A percentile compares a stretch with the other conserved stretches of the same genome.
Conservation (phyloP, 1,284 basidiomycete genomes). For the Tetrapyrgos nigripes region DNA sequence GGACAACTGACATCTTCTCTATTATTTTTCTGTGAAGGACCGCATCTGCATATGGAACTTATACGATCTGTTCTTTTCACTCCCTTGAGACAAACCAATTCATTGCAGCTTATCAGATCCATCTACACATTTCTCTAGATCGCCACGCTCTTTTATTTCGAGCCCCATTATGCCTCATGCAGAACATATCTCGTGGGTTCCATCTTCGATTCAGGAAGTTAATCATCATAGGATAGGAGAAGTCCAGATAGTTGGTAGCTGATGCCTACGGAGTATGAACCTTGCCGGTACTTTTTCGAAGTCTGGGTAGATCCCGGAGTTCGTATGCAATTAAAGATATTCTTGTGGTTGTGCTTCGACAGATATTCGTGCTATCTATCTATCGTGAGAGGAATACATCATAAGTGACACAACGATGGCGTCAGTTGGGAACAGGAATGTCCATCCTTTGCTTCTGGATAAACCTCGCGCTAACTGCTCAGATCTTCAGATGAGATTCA, state of each 20-base stretch:
- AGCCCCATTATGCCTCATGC: conserved; percentile 15
- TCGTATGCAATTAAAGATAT: neutral
- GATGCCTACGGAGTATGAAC: neutral
- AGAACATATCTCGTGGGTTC: neutral
- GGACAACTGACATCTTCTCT: neutral
- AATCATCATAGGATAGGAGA: neutral
- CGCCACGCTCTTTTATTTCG: conserved; percentile 3
- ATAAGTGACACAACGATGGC: neutral
- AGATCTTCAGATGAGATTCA: neutral
- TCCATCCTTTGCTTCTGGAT: neutral
- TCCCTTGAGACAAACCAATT: neutral
- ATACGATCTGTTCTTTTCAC: neutral
- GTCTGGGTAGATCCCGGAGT: neutral
- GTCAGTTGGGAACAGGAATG: too few species aligned
- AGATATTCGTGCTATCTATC: too few species aligned
- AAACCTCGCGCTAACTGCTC: too few species aligned
- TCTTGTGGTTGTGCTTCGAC: neutral
- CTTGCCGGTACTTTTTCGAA: neutral
- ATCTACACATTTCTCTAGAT: conserved; percentile 6
- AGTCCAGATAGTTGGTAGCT: neutral
- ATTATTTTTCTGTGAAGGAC: conserved; percentile 10
- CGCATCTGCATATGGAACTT: neutral
- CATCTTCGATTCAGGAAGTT: too few species aligned
- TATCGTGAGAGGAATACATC: neutral
- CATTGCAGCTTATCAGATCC: conserved; percentile 13